Conservation (phyloP, 352 stramenopile species). For the Thraustotheca clavata region DNA sequence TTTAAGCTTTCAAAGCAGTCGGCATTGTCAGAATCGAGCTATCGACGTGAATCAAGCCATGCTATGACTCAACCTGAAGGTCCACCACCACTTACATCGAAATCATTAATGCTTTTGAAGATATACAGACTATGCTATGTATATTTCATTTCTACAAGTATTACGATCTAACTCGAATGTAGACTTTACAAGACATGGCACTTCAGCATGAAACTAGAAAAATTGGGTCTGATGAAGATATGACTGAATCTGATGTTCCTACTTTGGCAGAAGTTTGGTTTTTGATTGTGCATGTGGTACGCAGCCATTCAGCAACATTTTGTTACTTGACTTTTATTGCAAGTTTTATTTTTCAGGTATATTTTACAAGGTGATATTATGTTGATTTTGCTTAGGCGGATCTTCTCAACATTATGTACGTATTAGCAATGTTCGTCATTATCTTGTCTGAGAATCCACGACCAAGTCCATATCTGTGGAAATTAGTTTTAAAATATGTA, state of each 20-base stretch:
- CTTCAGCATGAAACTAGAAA: not conserved
- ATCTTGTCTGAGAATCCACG: conserved; percentile 67
- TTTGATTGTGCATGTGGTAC: conserved; percentile 50
- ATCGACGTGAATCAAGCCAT: not conserved
- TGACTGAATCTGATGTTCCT: not conserved
- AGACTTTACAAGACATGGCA: conserved; percentile 10
- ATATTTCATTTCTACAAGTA: not conserved
- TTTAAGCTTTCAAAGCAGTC: not conserved
- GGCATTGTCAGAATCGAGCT: not conserved
- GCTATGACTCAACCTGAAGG: not conserved
- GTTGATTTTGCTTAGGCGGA: conserved; percentile 39
- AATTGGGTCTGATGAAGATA: not conserved
- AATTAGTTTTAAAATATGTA: conserved; percentile 75
- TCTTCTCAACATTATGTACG: conserved; percentile 70
- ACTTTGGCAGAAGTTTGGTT: conserved; percentile 40
- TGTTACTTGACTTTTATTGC: conserved; percentile 58
- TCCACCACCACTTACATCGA: not conserved
- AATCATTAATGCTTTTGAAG: not conserved
- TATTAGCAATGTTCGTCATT: conserved; percentile 57
- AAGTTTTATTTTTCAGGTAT: conserved; percentile 67
- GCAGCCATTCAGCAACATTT: conserved; percentile 51
- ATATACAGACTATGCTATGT: not conserved
- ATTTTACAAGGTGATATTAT: not conserved
- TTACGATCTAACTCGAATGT: not conserved
- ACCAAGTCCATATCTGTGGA: conserved; percentile 50